phyloP scores from a whole-genome alignment of 2,329 filamentous ascomycete genomes.

The Ophiocordyceps sinensis region DNA sequence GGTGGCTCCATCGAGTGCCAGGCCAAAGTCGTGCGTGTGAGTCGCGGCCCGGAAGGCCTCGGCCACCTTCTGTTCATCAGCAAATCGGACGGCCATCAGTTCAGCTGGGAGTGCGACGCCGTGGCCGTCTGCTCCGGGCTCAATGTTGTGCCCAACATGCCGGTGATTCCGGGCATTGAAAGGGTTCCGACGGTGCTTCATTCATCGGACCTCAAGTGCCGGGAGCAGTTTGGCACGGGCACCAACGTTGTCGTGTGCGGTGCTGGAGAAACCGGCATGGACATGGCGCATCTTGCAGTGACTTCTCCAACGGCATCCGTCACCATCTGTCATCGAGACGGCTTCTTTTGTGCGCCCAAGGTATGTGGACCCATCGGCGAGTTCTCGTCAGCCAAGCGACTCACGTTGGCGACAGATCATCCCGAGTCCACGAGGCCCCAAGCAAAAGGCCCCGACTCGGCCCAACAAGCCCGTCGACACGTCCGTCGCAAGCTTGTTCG shows the following conservation, averaged over 20 bases:
- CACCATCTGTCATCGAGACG: slow-evolving; percentile 28
- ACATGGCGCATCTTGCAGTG: slow-evolving; percentile 28
- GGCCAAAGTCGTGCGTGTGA: slow-evolving; percentile 15
- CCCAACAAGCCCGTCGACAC: slow-evolving; percentile 32
- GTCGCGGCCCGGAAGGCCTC: slow-evolving; percentile 2
- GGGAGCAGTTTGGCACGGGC: slow-evolving; percentile 23
- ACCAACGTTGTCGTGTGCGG: slow-evolving; percentile 28
- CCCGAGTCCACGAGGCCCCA: slow-evolving; percentile 6
- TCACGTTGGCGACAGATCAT: slow-evolving; percentile 9
- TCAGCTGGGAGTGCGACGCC: slow-evolving; percentile 25
- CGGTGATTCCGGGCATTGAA: slow-evolving; percentile 23
- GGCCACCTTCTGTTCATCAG: slow-evolving; percentile 6
- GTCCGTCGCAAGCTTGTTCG: slow-evolving; percentile 31
- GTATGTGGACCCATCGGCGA: slow-evolving; percentile 7
- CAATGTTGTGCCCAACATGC: slow-evolving; percentile 25
- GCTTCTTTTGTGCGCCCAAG: slow-evolving; percentile 31
- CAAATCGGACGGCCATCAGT: neutral
- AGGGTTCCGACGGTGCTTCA: slow-evolving; percentile 22
- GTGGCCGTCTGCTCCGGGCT: slow-evolving; percentile 30
- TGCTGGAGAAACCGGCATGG: slow-evolving; percentile 30
- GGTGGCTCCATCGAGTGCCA: slow-evolving; percentile 20
- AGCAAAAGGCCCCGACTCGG: neutral
- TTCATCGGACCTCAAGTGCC: slow-evolving; percentile 26
- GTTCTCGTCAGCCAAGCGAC: neutral
- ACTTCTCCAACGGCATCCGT: slow-evolving; percentile 26